Base-by-base conservation (phyloP, 331 rosid species). In the Erythrophleum ivorense region DNA sequence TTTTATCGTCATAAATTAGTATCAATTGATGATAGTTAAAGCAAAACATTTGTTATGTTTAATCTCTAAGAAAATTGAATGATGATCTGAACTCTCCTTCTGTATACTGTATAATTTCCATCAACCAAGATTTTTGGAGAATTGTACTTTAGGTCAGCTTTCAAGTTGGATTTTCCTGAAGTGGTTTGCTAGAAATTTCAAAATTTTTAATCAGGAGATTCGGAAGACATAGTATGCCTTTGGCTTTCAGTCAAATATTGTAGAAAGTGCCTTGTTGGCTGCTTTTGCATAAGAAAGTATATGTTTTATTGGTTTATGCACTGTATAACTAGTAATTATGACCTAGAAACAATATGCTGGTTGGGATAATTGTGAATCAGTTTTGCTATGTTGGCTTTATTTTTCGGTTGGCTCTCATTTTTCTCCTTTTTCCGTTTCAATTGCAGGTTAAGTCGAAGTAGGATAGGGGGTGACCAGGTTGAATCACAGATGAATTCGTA, bases 401-500 rank as follows among this genome's bases (percentile, higher is more conserved):
- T 16, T 21, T 46, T 70, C 29, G 7, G 2, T 70, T 21, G 41
- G 12, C 57, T 72, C 48, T 52, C 46, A 15, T 2, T 15, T 34
- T 52, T 15, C 3, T 10, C 31, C 16, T 9, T 50, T 53, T 21
- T 34, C 9, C 9, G 15, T 33, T 72, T 52, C 33, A 52, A 50
- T 31, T 52, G 34, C 77, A 72, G 77, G 77, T 72, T 34, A 15
- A 16, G 43, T 50, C 45, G 60, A 24, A 48, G 57, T 15, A 31
- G 10, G 59, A 71, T 50, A 9, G 12, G 62, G 36, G 58, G 59
- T 49, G 76, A 52, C 16, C 16, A 0, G 48, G 18, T 8, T 33
- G 64, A 16, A 33, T 72, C 62, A 52, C 33, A 52, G 18, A 43
- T 29, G 16, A 72, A 52, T 52, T 6, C 6, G 1, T 72, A 9